Evolutionary conservation across 2,329 filamentous ascomycete species (phyloP), one percentile per base, ranked within the genome.

Genomic region (Arthrobotrys sphaeroides): DNA sequence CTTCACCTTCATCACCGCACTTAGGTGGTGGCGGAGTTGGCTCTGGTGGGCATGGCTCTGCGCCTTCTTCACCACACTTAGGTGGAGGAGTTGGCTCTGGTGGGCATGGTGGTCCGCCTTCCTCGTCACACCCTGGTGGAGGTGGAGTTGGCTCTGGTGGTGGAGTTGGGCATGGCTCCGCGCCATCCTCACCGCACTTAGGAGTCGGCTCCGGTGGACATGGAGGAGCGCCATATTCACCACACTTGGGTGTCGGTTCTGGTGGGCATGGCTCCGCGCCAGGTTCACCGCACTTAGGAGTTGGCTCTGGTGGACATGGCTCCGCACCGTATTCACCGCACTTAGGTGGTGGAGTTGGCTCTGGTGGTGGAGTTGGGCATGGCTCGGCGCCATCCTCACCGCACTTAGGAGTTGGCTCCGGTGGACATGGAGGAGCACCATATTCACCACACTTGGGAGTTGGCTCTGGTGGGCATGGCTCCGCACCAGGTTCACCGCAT

Each of bases 201-300:
- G 61, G 26, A n/a, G n/a, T 67, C 9, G 62, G 33, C 13, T 49
- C 16, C 22, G 62, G 42, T 57, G 62, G 62, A 9, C 26, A 26
- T 26, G 43, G 43, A 20, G 43, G 18, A 18, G 40, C 36, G 13
- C 36, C 36, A 10, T 5, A 13, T 38, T 47, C 43, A 22, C 43
- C 43, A 7, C 43, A 38, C 3, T 13, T 13, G 7, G 36, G n/a
- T 3, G 43, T 47, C 9, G 12, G 5, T 18, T 31, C 45, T 1
- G 20, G 49, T 18, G 31, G 9, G 1, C 13, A 20, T 18, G n/a
- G n/a, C n/a, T 40, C 20, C 4, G 18, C 36, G 13, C 36, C 36
- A 10, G 36, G 36, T 38, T 47, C 43, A 22, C 43, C 43, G 18
- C 43, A 38, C 3, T 13, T 13, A 10, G 36, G 36, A 38, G 36